A percentile compares a stretch with the other conserved stretches of the same genome.
Conservation (phyloP, 2,329 filamentous ascomycete genomes). For the Talaromyces sp. region DNA sequence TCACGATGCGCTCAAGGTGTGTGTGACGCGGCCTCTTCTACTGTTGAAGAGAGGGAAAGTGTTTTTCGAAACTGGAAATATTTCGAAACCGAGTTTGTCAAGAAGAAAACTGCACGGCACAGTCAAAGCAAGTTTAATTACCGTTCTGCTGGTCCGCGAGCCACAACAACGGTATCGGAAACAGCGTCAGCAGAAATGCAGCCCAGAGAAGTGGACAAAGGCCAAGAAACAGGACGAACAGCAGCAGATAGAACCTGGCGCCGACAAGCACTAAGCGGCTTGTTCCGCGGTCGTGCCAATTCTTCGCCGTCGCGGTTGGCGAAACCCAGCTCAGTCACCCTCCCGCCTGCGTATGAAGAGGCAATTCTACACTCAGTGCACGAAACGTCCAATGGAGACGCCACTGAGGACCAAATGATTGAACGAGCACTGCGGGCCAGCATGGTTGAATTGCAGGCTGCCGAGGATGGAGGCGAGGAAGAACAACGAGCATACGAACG, state of each 20-base stretch:
- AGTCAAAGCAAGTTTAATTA: slow-evolving; percentile 35
- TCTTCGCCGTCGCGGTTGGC: not conserved
- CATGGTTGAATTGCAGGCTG: slow-evolving; percentile 53
- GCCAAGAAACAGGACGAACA: slow-evolving; percentile 4
- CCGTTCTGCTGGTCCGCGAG: not conserved
- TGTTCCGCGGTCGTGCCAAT: slow-evolving; percentile 4
- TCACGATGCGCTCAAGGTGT: slow-evolving; percentile 70
- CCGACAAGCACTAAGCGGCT: not conserved
- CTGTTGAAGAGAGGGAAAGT: slow-evolving; percentile 56
- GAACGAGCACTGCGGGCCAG: slow-evolving; percentile 72
- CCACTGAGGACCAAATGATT: slow-evolving; percentile 64
- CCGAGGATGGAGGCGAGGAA: slow-evolving; percentile 30
- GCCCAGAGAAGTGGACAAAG: slow-evolving; percentile 1
- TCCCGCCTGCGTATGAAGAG: slow-evolving; percentile 58
- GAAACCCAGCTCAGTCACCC: not conserved
- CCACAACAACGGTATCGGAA: not conserved
- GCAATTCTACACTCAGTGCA: slow-evolving; percentile 67
- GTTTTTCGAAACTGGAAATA: slow-evolving; percentile 64
- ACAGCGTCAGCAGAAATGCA: not conserved
- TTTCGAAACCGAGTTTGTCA: slow-evolving; percentile 54
- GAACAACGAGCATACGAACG: slow-evolving; percentile 45
- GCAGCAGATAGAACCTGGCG: slow-evolving; percentile 1
- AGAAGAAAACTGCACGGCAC: slow-evolving; percentile 39
- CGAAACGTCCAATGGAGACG: slow-evolving; percentile 66
- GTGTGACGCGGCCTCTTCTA: slow-evolving; percentile 44